Evolutionary conservation across 345 rosid genomes (phyloP), one percentile per base, ranked within the genome.

Genomic region (Tarenaya hassleriana): DNA sequence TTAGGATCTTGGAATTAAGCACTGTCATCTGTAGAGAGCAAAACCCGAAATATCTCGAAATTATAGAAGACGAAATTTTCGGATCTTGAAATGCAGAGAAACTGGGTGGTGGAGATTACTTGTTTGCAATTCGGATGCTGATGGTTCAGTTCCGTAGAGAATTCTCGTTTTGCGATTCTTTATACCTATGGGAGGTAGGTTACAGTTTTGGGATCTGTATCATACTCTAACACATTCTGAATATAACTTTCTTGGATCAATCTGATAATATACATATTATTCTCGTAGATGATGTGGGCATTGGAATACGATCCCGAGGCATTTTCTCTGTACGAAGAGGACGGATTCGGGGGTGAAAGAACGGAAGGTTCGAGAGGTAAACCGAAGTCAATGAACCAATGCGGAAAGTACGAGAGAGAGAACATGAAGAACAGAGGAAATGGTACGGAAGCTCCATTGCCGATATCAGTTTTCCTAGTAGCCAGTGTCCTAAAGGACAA

Each of bases 251-350:
- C 41, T 31, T 41, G 58, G 15, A 21, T 52, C 41, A 46, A 49
- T 49, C 52, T 58, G 2, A 21, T 41, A 4, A 27, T 35, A 3
- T 3, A 41, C 47, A 41, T 21, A 4, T 3, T 48, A 13, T 49
- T 55, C 41, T 11, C 5, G 52, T 77, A 92, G 98, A 92, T 92
- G 98, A 92, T 92, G 98, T 92, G 98, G 97, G 97, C 98, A n/a
- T 80, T 92, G 16, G 97, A 92, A 61, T 92, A 85, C 20, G 95
- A 92, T 56, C 98, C 98, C 1, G 83, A 81, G 50, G 60, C 81
- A 64, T 88, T 75, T 64, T 47, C 41, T 39, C 16, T 77, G 31
- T 92, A 88, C 16, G 98, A 88, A 70, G 78, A 81, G 9, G 55
- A 68, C 41, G 77, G 70, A n/a, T 46, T 69, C 13, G 72, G 65